phyloP scores from a whole-genome alignment of 345 rosid species.

The Linum lewisii region DNA sequence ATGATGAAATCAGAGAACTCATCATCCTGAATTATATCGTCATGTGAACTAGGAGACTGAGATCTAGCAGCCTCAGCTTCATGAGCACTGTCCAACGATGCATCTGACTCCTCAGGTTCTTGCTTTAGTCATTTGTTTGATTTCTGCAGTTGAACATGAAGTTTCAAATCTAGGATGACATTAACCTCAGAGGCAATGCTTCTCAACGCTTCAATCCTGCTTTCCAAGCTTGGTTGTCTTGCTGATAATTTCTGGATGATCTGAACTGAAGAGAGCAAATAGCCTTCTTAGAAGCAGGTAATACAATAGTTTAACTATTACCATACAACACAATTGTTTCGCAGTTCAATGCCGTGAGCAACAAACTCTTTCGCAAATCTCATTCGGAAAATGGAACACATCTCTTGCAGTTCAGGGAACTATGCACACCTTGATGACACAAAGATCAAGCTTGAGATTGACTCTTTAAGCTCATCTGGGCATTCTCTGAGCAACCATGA shows the following conservation, averaged over 20 bases:
- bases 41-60: background rate
- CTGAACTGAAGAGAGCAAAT: conserved; percentile 16
- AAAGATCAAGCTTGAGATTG: conserved; percentile 44
- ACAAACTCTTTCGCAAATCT: conserved; percentile 34
- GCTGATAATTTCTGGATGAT: conserved; percentile 38
- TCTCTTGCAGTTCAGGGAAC: conserved; percentile 42
- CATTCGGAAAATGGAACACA: conserved; percentile 22
- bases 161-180: conserved; percentile 20
- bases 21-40: conserved; percentile 9
- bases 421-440: conserved; percentile 51
- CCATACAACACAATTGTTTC: conserved; percentile 33
- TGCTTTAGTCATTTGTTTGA: background rate
- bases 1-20: conserved; percentile 25
- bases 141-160: conserved; percentile 17
- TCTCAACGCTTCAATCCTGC: conserved; percentile 25
- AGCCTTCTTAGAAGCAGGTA: background rate
- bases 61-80: background rate
- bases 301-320: too few species aligned
- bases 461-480: conserved; percentile 45
- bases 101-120: conserved; percentile 3
- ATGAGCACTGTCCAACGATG: background rate
- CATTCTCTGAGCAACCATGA: conserved; percentile 39
- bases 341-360: conserved; percentile 29
- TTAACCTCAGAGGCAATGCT: conserved; percentile 32
- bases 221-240: conserved; percentile 26